These are phyloP conservation scores for Chytriomyces sp. DNA, from an alignment of 192 early-diverging fungal genomes.

Conservation along the genomic window DNA sequence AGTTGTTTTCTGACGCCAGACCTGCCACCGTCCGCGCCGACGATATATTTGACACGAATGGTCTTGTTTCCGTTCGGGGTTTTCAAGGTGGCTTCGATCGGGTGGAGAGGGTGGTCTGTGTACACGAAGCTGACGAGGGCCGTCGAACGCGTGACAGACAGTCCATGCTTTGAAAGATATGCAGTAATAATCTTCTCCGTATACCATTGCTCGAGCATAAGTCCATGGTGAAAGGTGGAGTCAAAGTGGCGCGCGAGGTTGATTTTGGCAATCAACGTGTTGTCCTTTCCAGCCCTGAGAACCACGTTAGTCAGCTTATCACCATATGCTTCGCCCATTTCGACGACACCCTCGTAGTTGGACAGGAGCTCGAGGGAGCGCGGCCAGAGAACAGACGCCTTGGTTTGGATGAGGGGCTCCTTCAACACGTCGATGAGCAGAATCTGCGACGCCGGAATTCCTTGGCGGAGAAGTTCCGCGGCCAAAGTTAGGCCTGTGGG, in stretches of 20 bases:
- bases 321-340: not conserved
- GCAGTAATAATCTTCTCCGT: not conserved
- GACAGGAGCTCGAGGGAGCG: constrained; percentile 22
- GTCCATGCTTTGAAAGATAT: not conserved
- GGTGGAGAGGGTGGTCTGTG: not conserved
- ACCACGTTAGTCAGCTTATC: not conserved
- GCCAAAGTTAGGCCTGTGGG: constrained; percentile 19
- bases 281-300: not conserved
- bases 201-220: constrained; percentile 2
- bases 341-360: constrained; percentile 9
- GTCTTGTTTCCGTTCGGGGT: not conserved
- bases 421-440: constrained; percentile 26
- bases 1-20: constrained; percentile 9
- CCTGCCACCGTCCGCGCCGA: constrained; percentile 4
- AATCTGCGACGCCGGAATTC: constrained; percentile 20
- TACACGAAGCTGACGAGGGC: not conserved
- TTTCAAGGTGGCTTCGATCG: not conserved
- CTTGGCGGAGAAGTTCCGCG: constrained; percentile 27
- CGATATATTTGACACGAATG: not conserved
- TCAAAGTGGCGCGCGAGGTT: constrained; percentile 3
- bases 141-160: not conserved
- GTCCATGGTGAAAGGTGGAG: not conserved
- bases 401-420: not conserved
- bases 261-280: not conserved
- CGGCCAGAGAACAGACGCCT: constrained; percentile 15